Conservation (phyloP, 2,329 filamentous ascomycete genomes). For the Endothia cerciana region DNA sequence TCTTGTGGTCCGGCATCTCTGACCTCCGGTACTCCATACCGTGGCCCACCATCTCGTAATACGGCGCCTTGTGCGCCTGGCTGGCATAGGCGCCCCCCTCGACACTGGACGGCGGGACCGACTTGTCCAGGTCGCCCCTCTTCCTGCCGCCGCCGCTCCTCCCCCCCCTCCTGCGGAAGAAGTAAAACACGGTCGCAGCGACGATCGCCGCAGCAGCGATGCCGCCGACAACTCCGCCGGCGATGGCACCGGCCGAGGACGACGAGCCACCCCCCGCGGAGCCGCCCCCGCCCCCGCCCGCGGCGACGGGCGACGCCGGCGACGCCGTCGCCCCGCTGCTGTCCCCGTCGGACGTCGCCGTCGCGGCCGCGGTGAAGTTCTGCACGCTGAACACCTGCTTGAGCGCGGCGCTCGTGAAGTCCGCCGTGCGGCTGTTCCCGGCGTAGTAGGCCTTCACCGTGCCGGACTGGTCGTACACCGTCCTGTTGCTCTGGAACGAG, state of each 20-base stretch:
- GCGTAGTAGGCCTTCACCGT: conserved; percentile 30
- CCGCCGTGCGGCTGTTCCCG: conserved; percentile 24
- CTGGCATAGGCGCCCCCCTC: neutral
- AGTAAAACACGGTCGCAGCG: conserved; percentile 33
- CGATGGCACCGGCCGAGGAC: conserved; percentile 30
- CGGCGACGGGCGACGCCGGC: neutral
- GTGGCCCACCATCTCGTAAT: conserved; percentile 9
- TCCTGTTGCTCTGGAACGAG: conserved; percentile 23
- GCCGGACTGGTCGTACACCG: conserved; percentile 22
- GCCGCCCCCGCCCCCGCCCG: neutral
- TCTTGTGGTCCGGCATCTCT: neutral
- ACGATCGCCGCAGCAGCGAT: conserved; percentile 29
- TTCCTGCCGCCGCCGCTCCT: neutral
- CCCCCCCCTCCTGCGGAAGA: conserved; percentile 27
- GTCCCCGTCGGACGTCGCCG: neutral
- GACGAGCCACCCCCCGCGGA: neutral
- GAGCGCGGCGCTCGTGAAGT: conserved; percentile 16
- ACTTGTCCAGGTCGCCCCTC: neutral
- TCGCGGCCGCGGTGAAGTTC: conserved; percentile 8
- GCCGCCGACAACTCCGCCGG: conserved; percentile 31
- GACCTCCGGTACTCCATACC: neutral
- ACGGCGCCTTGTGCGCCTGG: neutral
- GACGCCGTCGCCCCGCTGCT: conserved; percentile 4
- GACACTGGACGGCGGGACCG: neutral
- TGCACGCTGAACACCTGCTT: conserved; percentile 12